Conservation (phyloP, 1,284 basidiomycete genomes). For the Moesziomyces antarcticus region DNA sequence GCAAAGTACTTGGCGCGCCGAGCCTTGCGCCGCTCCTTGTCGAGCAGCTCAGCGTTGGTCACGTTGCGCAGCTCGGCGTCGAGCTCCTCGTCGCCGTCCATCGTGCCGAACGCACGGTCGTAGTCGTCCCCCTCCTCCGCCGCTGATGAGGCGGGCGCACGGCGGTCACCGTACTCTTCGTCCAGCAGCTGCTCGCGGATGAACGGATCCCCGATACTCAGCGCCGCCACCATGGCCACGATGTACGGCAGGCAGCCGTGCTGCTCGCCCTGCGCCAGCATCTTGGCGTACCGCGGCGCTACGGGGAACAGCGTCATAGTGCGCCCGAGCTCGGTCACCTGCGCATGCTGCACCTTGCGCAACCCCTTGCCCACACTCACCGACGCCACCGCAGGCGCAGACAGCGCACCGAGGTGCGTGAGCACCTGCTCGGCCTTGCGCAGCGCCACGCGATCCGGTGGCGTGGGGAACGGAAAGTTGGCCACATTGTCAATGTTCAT, state of each 20-base stretch:
- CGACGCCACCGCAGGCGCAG: constrained; percentile 70
- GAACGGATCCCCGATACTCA: constrained; percentile 97
- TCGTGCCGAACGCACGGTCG: constrained; percentile 61
- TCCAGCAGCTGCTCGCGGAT: constrained; percentile 79
- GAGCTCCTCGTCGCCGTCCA: constrained; percentile 70
- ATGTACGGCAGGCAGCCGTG: constrained; percentile 92
- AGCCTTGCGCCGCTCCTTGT: constrained; percentile 74
- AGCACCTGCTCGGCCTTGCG: constrained; percentile 85
- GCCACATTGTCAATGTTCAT: constrained; percentile 98
- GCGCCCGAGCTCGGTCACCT: constrained; percentile 86
- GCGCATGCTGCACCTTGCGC: constrained; percentile 65
- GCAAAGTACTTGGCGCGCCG: constrained; percentile 74
- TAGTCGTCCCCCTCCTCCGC: constrained; percentile 75
- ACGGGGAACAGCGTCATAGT: constrained; percentile 94
- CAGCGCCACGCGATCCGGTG: constrained; percentile 84
- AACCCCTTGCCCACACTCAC: constrained; percentile 68
- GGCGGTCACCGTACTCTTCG: constrained; percentile 67
- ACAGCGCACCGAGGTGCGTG: constrained; percentile 80
- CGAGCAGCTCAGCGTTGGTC: constrained; percentile 73
- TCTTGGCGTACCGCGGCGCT: constrained; percentile 89
- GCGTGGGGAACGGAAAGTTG: constrained; percentile 98
- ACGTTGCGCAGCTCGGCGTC: constrained; percentile 70
- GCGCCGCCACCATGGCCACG: constrained; percentile 87
- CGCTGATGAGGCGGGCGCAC: constrained; percentile 19
- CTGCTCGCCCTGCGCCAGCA: constrained; percentile 91